Evolutionary conservation across 495 filamentous ascomycete species (phyloP), one percentile per base, ranked within the genome.

Genomic region (Cercophora newfieldiana): DNA sequence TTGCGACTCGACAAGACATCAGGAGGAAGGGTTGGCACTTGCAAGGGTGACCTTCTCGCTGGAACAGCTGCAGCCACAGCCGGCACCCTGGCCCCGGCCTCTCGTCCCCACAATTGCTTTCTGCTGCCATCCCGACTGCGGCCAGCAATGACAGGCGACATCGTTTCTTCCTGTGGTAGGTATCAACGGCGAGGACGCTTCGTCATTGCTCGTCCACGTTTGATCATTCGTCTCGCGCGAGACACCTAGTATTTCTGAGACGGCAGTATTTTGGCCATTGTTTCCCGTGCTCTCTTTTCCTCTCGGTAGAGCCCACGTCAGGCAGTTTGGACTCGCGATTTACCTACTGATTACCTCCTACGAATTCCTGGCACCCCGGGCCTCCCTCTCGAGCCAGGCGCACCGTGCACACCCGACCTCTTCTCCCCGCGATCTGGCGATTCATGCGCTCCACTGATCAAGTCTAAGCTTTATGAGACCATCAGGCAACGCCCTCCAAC

Each of bases 401-500:
- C 24, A 53, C 22, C 59, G 25, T 30, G 26, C 25, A 33, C 24
- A 21, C 30, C 55, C 22, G 30, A 22, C 7, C 30, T 21, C 10
- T 25, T 48, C 57, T 63, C 61, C 61, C 48, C 61, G 61, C 61
- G 61, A 55, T 51, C 61, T 48, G 25, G 28, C 61, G 61, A 55
- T 63, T 56, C 61, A 63, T 63, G 61, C 61, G 51, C 49, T 63
- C 61, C 61, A 55, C 49, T 56, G 61, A 63, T 63, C 61, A 19
- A 54, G 61, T 30, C 47, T 19, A 44, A 48, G 24, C 12, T 25
- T 25, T 25, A 47, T 37, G 47, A 53, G 29, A 47, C 14, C 57
- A 44, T 60, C 57, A n/a, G 14, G 18, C 25, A 8, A 18, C 33
- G 19, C 54, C 60, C 1, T n/a, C 61, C 29, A 37, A 49, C 49